Evolutionary conservation across 208 protist genomes (phyloP).

Genomic region (Trypanosoma theileri): DNA sequence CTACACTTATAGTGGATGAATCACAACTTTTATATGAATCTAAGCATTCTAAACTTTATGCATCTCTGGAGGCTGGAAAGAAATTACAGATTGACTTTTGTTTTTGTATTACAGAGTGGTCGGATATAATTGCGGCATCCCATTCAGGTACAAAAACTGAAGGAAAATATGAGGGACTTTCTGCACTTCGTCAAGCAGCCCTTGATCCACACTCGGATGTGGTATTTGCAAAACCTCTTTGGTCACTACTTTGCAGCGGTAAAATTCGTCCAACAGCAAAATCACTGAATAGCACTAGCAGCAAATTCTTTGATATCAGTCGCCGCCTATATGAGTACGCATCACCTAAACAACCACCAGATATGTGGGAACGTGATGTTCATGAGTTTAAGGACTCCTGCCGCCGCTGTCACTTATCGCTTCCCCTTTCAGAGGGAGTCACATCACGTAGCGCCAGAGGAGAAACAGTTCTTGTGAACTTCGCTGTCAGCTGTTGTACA

Average conservation of each 20-base stretch:
- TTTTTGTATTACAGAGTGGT: slow-evolving; percentile 53
- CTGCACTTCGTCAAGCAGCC: slow-evolving; percentile 53
- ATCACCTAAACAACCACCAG: slow-evolving; percentile 46
- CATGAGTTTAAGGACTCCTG: slow-evolving; percentile 78
- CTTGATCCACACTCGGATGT: slow-evolving; percentile 53
- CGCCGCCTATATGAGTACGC: slow-evolving; percentile 53
- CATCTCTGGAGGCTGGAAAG: slow-evolving; percentile 21
- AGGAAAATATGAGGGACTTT: slow-evolving; percentile 7
- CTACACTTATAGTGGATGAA: slow-evolving; percentile 57
- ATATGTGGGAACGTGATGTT: slow-evolving; percentile 65
- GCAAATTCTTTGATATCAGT: slow-evolving; percentile 60
- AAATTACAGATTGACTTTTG: slow-evolving; percentile 51
- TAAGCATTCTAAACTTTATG: slow-evolving; percentile 39
- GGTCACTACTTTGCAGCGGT: slow-evolving; percentile 58
- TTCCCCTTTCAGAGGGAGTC: background rate
- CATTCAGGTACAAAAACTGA: background rate
- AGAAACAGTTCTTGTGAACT: slow-evolving; percentile 44
- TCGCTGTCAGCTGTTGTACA: slow-evolving; percentile 50
- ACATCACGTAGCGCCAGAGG: slow-evolving; percentile 22
- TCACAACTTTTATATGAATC: slow-evolving; percentile 35
- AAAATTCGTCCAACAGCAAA: slow-evolving; percentile 27
- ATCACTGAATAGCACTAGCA: slow-evolving; percentile 1
- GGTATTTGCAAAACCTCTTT: slow-evolving; percentile 75
- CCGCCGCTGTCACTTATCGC: slow-evolving; percentile 50
- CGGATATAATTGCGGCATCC: slow-evolving; percentile 36